Evolutionary conservation across 192 early-diverging fungal genomes (phyloP), one percentile per base, ranked within the genome.

Genomic region (Gigaspora rosea): DNA sequence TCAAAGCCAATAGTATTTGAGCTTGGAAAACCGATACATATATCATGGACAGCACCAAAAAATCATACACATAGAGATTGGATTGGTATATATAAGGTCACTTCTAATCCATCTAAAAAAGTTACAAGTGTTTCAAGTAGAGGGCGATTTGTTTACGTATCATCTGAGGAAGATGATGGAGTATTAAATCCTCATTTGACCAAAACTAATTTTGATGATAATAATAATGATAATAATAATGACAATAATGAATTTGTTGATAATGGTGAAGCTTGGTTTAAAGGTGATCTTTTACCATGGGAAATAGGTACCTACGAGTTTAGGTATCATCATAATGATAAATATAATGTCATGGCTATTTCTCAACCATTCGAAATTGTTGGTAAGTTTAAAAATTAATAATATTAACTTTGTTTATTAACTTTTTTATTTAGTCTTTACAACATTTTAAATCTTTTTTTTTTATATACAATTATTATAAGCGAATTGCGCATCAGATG

Each of bases 31-130:
- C 86, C 91, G 35, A 94, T 98, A 51, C 80, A 73, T 1, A 83
- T 95, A 2, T 73, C 81, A 9, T 98, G 96, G 90, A 88, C 88
- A 50, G 93, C 88, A n/a, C 92, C 88, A n/a, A 77, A 80, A 69
- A 90, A 83, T 76, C 93, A 95, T 78, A 86, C 90, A 48, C 79
- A 85, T 20, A 80, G 86, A 63, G 97, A 98, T 82, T 98, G 97
- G 97, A 92, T 98, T 79, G 97, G 97, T 41, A 83, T 97, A 8
- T 98, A 97, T 80, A 88, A 88, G 15, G 89, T 94, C 0, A 88
- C 88, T 0, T 85, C 89, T 32, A 97, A 98, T 82, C 90, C 88
- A 59, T 91, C 89, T 46, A 82, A 81, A 27, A 87, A 87, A 50
- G 85, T 98, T 36, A 97, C 97, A 3, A 95, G 87, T 3, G 86